Evolutionary conservation across 192 early-diverging fungal genomes (phyloP).

Genomic region (Coemansia sp.): DNA sequence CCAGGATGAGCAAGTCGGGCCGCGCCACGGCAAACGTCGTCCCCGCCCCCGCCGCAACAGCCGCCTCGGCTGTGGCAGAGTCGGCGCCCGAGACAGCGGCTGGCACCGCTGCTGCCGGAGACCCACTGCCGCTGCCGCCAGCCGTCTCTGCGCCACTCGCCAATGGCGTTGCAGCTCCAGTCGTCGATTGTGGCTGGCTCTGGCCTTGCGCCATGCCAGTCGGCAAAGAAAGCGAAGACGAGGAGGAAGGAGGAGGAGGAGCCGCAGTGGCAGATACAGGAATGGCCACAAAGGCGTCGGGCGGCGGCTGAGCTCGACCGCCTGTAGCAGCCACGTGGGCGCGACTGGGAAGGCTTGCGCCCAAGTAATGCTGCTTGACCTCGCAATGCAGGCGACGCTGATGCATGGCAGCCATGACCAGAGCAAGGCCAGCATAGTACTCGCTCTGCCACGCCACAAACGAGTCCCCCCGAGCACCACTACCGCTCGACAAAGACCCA

Average conservation of each 20-base stretch:
- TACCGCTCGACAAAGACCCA: background rate
- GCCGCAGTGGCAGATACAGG: background rate
- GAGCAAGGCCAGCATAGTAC: constrained; percentile 28
- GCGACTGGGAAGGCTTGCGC: constrained; percentile 13
- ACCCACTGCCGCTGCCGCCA: constrained; percentile 1
- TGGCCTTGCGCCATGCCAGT: background rate
- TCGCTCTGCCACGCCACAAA: constrained; percentile 44
- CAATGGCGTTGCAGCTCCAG: background rate
- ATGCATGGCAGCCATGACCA: constrained; percentile 32
- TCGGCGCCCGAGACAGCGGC: background rate
- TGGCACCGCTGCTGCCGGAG: background rate
- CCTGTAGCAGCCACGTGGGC: background rate
- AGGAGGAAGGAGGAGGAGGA: background rate
- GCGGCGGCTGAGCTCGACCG: background rate
- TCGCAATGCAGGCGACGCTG: constrained; percentile 35
- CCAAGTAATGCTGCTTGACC: constrained; percentile 20
- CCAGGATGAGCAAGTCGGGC: constrained; percentile 31
- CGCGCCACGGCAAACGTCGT: constrained; percentile 16
- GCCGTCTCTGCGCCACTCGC: constrained; percentile 1
- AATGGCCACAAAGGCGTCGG: constrained; percentile 26
- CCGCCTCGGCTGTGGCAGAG: background rate
- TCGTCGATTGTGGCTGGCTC: no score
- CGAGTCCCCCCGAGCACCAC: background rate
- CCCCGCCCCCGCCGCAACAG: background rate
- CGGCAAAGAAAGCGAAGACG: no score